phyloP scores from a whole-genome alignment of 2,329 filamentous ascomycete genomes.

The Fusarium mexicanum region DNA sequence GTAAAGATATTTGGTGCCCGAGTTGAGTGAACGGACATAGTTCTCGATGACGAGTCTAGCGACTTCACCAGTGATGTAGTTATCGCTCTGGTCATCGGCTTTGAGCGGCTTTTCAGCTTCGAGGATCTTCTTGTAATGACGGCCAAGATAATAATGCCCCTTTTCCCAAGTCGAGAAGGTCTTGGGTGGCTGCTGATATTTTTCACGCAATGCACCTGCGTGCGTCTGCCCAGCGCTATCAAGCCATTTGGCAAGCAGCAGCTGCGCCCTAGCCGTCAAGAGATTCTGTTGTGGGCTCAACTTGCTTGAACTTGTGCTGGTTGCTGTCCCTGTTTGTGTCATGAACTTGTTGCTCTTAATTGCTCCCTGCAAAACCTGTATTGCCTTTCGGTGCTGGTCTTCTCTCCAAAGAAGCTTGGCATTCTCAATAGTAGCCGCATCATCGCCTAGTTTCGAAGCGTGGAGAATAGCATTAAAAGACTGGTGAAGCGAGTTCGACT shows the following conservation, averaged over 20 bases:
- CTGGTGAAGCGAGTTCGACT: conserved; percentile 82
- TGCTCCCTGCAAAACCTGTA: conserved; percentile 87
- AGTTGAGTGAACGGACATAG: conserved; percentile 85
- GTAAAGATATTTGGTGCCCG: conserved; percentile 94
- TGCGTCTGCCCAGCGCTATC: conserved; percentile 95
- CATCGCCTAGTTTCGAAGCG: conserved; percentile 84
- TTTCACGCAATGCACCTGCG: conserved; percentile 78
- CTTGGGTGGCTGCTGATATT: conserved; percentile 85
- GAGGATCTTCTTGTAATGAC: conserved; percentile 95
- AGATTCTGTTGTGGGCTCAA: conserved; percentile 64
- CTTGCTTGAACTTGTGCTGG: conserved; percentile 47
- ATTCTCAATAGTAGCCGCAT: conserved; percentile 92
- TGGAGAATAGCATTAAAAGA: conserved; percentile 95
- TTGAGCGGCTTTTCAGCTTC: conserved; percentile 87
- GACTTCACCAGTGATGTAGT: conserved; percentile 81
- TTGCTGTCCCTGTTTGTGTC: conserved; percentile 53
- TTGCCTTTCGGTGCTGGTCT: conserved; percentile 92
- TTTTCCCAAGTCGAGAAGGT: conserved; percentile 86
- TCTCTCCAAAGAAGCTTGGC: conserved; percentile 93
- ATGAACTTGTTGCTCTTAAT: conserved; percentile 84
- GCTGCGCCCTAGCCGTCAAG: conserved; percentile 79
- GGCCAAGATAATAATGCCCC: conserved; percentile 94
- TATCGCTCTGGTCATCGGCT: conserved; percentile 78
- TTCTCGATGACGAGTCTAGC: conserved; percentile 93
- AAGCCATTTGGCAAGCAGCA: conserved; percentile 95